Evolutionary conservation across 2,329 filamentous ascomycete genomes (phyloP).

Genomic region (Talaromyces sp.): DNA sequence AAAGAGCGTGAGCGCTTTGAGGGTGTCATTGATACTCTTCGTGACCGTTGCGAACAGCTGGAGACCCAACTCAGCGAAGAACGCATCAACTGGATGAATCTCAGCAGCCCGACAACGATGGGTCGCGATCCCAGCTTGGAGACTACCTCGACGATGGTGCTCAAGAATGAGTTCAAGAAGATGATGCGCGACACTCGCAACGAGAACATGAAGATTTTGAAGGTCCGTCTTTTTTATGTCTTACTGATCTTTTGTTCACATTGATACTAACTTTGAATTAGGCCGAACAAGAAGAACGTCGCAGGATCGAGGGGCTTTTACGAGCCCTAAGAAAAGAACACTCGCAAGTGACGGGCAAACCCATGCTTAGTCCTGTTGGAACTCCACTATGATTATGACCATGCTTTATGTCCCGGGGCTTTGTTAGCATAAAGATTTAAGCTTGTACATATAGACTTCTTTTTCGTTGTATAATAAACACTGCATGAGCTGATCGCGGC

Average conservation of each 20-base stretch:
- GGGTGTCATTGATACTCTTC: conserved; percentile 62
- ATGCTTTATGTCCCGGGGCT: conserved; percentile 15
- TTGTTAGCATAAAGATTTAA: conserved; percentile 13
- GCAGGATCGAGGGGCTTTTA: conserved; percentile 66
- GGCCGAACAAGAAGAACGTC: conserved; percentile 72
- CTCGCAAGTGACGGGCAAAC: conserved; percentile 34
- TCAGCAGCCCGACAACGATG: conserved; percentile 55
- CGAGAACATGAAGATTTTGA: conserved; percentile 66
- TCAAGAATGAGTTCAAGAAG: conserved; percentile 77
- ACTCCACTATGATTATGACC: conserved; percentile 40
- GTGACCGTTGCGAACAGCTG: conserved; percentile 65
- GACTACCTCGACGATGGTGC: conserved; percentile 67
- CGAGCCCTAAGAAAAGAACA: conserved; percentile 53
- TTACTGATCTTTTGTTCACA: neutral
- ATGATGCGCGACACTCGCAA: conserved; percentile 75
- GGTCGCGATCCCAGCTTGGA: conserved; percentile 48
- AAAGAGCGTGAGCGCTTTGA: conserved; percentile 70
- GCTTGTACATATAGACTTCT: conserved; percentile 26
- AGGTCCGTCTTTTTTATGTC: conserved; percentile 54
- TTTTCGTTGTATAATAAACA: conserved; percentile 23
- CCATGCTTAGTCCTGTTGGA: conserved; percentile 35
- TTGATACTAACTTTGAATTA: conserved; percentile 39
- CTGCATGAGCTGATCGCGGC: conserved; percentile 19
- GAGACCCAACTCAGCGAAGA: conserved; percentile 69
- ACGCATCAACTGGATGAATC: conserved; percentile 66